phyloP scores from a whole-genome alignment of 2,329 filamentous ascomycete species.

The Aspergillus tubingensis region DNA sequence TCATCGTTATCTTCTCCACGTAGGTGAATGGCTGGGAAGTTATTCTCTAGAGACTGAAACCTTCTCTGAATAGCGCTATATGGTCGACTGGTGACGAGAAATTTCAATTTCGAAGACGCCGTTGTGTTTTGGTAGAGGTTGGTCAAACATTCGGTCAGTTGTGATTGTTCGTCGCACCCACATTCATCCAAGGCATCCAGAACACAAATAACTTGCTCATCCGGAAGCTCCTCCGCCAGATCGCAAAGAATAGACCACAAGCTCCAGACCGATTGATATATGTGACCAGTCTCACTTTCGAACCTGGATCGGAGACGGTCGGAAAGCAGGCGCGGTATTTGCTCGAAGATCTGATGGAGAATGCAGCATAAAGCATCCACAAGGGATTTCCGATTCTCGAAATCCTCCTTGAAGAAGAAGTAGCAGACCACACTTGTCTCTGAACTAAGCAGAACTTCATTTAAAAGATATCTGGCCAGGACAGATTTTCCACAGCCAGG shows the following conservation, averaged over 20 bases:
- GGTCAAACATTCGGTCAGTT: slow-evolving; percentile 28
- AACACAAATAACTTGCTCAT: slow-evolving; percentile 36
- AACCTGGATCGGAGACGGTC: slow-evolving; percentile 16
- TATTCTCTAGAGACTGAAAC: slow-evolving; percentile 15
- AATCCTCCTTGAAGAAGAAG: slow-evolving; percentile 48
- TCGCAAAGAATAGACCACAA: slow-evolving; percentile 37
- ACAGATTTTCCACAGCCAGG: slow-evolving; percentile 35
- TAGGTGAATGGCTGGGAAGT: slow-evolving; percentile 21
- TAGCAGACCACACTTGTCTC: slow-evolving; percentile 25
- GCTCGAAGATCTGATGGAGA: slow-evolving; percentile 41
- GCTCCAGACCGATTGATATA: slow-evolving; percentile 25
- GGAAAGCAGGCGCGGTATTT: slow-evolving; percentile 17
- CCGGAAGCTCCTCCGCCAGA: slow-evolving; percentile 10
- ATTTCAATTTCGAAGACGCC: slow-evolving; percentile 32
- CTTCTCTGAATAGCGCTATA: slow-evolving; percentile 20
- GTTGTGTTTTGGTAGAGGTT: slow-evolving; percentile 23
- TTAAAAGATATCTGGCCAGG: slow-evolving; percentile 21
- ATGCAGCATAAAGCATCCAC: slow-evolving; percentile 34
- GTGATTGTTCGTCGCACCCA: slow-evolving; percentile 15
- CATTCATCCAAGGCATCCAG: slow-evolving; percentile 50
- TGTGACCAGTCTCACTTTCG: slow-evolving; percentile 18
- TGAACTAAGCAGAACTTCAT: slow-evolving; percentile 5
- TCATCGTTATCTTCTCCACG: slow-evolving; percentile 22
- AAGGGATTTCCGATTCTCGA: too few species aligned
- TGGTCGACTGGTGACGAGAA: slow-evolving; percentile 36